Base-by-base conservation (phyloP, 768 basidiomycete genomes). In the Myochromella boudieri region DNA sequence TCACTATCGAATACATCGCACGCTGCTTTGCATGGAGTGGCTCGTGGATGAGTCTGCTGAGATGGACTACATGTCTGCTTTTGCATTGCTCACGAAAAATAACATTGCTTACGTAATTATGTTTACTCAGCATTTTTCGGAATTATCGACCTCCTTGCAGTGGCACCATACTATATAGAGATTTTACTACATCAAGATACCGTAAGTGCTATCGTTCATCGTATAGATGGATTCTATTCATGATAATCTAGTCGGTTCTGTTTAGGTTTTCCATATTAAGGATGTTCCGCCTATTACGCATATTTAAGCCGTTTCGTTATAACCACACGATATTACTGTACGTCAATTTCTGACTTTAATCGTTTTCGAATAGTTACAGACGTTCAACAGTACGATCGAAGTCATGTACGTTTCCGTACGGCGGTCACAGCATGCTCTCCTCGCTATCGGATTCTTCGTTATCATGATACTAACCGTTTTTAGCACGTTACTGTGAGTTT, bases 261-360 rank as follows among this genome's bases (percentile, higher is more conserved):
- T 95, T 95, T 67, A 77, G 93, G 14, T 97, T 95, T 63, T 92
- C 91, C 0, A 95, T 95, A 46, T 69, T 97, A 27, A 77, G 93
- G 29, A 92, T 91, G 68, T 94, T 95, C 65, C 84, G 93, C 25
- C 77, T 95, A 2, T 65, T 95, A 20, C 82, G 93, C 17, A 91
- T 95, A 6, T 97, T 95, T 67, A 72, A 89, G 37, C 91, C 93
- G 0, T 95, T 95, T 76, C 80, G 84, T 46, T 84, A 91, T 58
- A 90, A 84, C 52, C 83, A 84, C 55, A 88, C 85, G 12, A 83
- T 91, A 46, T 75, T 92, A n/a, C 67, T 91, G 83, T 91, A 63
- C 46, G 88, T 74, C 37, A 14, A 14, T 6, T 25, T 18, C 3
- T 33, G 15, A 5, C 11, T 21, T 28, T 15, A 39, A 17, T 14